A percentile compares a stretch with the other conserved stretches of the same genome.
phyloP scores from a whole-genome alignment of 768 basidiomycete genomes.

The Boletus patriciae region DNA sequence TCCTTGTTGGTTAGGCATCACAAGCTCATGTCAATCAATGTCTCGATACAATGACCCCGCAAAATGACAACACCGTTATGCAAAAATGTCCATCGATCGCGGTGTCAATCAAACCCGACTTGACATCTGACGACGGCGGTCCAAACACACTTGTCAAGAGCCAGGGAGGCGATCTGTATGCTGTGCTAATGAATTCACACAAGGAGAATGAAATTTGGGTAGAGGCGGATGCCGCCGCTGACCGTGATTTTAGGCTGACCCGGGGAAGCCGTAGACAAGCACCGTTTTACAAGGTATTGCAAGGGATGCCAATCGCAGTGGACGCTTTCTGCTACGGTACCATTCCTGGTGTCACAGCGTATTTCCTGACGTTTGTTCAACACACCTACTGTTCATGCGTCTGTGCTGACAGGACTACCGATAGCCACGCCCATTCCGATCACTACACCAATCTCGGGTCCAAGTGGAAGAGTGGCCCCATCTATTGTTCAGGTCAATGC shows the following conservation, averaged over 20 bases:
- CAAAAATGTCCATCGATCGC: background rate
- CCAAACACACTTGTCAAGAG: background rate
- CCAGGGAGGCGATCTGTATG: conserved; percentile 52
- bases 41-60: conserved; percentile 38
- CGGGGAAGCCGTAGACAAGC: conserved; percentile 66
- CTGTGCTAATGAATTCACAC: conserved; percentile 84
- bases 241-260: conserved; percentile 44
- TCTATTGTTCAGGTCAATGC: conserved; percentile 79
- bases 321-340: conserved; percentile 95
- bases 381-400: background rate
- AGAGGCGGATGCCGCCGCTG: conserved; percentile 61
- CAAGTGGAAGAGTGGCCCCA: conserved; percentile 87
- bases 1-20: conserved; percentile 40
- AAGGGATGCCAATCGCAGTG: conserved; percentile 97
- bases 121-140: background rate
- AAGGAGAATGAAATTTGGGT: conserved; percentile 85
- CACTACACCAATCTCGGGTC: conserved; percentile 92
- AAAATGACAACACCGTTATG: background rate
- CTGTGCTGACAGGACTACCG: conserved; percentile 7
- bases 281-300: conserved; percentile 94
- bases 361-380: conserved; percentile 75
- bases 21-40: conserved; percentile 59
- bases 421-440: conserved; percentile 94
- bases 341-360: conserved; percentile 87
- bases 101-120: background rate